Evolutionary conservation across 2,329 filamentous ascomycete species (phyloP).

Genomic region (Fonsecaea pedrosoi): DNA sequence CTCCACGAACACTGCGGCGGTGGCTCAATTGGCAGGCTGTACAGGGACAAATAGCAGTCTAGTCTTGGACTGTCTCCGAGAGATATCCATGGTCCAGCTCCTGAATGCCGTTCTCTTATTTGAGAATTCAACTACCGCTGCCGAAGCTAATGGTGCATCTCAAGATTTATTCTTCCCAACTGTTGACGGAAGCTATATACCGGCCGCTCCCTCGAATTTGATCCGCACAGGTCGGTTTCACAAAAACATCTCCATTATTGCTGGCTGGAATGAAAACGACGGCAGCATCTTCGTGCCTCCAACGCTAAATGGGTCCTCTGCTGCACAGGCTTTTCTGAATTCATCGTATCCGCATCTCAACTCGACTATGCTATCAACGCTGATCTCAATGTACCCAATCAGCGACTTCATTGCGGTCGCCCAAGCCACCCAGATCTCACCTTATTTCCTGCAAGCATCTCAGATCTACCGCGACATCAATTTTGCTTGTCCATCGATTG

Average conservation of each 20-base stretch:
- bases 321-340: constrained; percentile 16
- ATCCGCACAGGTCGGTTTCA: constrained; percentile 52
- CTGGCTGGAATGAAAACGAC: constrained; percentile 29
- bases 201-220: constrained; percentile 51
- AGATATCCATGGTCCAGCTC: constrained; percentile 15
- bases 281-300: constrained; percentile 26
- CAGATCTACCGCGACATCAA: constrained; percentile 30
- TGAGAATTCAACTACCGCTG: constrained; percentile 20
- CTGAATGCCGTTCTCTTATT: constrained; percentile 23
- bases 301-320: constrained; percentile 13
- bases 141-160: constrained; percentile 11
- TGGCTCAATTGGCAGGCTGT: constrained; percentile 26
- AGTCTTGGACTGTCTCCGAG: constrained; percentile 20
- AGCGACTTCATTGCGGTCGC: constrained; percentile 21
- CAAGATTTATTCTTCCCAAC: constrained; percentile 45
- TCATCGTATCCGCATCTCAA: constrained; percentile 24
- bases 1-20: constrained; percentile 19
- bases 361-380: constrained; percentile 18
- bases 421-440: constrained; percentile 10
- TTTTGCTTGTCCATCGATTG: constrained; percentile 28
- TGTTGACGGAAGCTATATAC: constrained; percentile 60
- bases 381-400: constrained; percentile 26
- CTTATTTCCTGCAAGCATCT: constrained; percentile 27
- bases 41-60: constrained; percentile 13
- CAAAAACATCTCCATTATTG: constrained; percentile 43